phyloP scores from a whole-genome alignment of 2,329 filamentous ascomycete genomes.

The Xylaria sp. region DNA sequence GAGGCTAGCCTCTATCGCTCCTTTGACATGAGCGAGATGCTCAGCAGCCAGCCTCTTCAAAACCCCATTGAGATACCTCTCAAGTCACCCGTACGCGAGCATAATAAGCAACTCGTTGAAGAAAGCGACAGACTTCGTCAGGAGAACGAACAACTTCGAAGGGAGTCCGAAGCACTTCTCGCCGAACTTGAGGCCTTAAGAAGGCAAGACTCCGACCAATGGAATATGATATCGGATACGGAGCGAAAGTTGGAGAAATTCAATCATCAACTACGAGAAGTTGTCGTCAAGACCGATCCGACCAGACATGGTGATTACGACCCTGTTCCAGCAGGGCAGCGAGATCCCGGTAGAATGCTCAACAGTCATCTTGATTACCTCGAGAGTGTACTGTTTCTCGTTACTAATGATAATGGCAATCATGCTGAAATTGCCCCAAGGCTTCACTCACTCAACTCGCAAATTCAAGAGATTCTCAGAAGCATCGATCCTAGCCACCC shows the following conservation, averaged over 20 bases:
- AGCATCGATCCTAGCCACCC: slow-evolving; percentile 61
- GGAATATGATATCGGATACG: slow-evolving; percentile 67
- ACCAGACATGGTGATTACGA: slow-evolving; percentile 60
- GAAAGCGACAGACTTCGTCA: slow-evolving; percentile 60
- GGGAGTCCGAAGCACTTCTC: slow-evolving; percentile 50
- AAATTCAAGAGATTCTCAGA: slow-evolving; percentile 69
- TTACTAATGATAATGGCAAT: slow-evolving; percentile 66
- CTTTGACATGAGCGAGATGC: slow-evolving; percentile 71
- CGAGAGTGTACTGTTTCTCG: slow-evolving; percentile 70
- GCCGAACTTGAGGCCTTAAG: slow-evolving; percentile 54
- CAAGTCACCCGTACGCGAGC: slow-evolving; percentile 67
- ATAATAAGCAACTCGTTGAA: slow-evolving; percentile 62
- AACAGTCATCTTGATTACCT: slow-evolving; percentile 75
- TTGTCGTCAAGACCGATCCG: slow-evolving; percentile 73
- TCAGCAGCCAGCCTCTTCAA: slow-evolving; percentile 48
- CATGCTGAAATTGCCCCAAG: slow-evolving; percentile 61
- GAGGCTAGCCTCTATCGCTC: slow-evolving; percentile 79
- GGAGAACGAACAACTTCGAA: slow-evolving; percentile 56
- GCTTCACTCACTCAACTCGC: slow-evolving; percentile 71
- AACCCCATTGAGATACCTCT: slow-evolving; percentile 68
- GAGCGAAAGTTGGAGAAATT: slow-evolving; percentile 75
- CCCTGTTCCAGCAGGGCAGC: slow-evolving; percentile 55
- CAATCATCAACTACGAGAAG: slow-evolving; percentile 73
- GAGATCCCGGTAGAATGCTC: slow-evolving; percentile 60
- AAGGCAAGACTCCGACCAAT: slow-evolving; percentile 52